Conservation (phyloP, 192 early-diverging fungal species). For the Coemansia sp. region DNA sequence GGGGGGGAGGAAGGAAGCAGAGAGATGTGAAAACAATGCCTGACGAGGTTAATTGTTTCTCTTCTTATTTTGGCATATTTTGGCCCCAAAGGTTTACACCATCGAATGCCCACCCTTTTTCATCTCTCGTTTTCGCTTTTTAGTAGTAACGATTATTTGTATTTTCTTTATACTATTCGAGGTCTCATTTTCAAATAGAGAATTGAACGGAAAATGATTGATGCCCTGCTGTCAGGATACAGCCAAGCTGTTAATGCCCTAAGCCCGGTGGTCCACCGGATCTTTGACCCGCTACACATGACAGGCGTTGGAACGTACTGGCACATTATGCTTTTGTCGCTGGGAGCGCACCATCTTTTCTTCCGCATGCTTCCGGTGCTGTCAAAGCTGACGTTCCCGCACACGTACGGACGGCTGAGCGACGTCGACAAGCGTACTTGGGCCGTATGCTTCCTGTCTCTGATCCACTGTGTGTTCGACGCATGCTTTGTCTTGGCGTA, state of each 20-base stretch:
- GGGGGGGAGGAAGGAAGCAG: neutral
- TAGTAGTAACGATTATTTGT: neutral
- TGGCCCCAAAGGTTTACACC: neutral
- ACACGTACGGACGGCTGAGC: constrained; percentile 17
- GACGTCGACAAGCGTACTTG: constrained; percentile 21
- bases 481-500: constrained; percentile 23
- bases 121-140: neutral
- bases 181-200: neutral
- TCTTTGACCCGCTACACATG: constrained; percentile 43
- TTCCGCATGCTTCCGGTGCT: constrained; percentile 1
- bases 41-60: neutral
- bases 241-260: neutral
- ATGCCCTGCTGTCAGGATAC: constrained; percentile 1
- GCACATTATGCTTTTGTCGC: constrained; percentile 20
- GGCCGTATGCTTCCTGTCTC: constrained; percentile 5
- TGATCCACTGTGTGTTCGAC: constrained; percentile 31
- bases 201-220: neutral
- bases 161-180: neutral
- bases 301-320: constrained; percentile 33
- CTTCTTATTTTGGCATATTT: neutral
- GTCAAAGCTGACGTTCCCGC: constrained; percentile 18
- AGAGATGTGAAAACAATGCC: neutral
- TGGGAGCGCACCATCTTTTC: constrained; percentile 6
- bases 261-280: constrained; percentile 11
- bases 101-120: neutral